A percentile compares a stretch with the other conserved stretches of the same genome.
Conservation (phyloP, 2,329 filamentous ascomycete species). For the Talaromyces islandicus region DNA sequence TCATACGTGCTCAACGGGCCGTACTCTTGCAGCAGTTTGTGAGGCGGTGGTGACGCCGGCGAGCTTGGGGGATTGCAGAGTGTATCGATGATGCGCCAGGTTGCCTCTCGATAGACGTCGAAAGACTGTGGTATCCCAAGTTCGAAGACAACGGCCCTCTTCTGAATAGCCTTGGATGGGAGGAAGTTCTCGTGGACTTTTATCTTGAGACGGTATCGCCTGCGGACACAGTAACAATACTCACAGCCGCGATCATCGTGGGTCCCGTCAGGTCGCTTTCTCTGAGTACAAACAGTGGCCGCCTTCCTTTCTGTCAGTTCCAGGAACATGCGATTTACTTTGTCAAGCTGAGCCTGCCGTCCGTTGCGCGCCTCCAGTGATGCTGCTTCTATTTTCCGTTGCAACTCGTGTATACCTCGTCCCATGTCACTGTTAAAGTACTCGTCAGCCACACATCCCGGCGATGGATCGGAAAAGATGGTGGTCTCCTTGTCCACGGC, state of each 20-base stretch:
- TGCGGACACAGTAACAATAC: constrained; percentile 37
- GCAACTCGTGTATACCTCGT: background rate
- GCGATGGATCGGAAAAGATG: constrained; percentile 43
- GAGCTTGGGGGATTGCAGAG: background rate
- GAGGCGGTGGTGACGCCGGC: background rate
- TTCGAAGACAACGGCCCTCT: constrained; percentile 49
- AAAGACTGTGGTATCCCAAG: constrained; percentile 42
- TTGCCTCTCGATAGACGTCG: constrained; percentile 46
- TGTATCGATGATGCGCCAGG: constrained; percentile 42
- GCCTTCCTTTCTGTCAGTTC: constrained; percentile 29
- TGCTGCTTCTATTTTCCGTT: background rate
- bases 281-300: constrained; percentile 24
- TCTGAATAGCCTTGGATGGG: constrained; percentile 27
- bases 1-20: background rate
- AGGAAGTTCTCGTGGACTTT: constrained; percentile 46
- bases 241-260: constrained; percentile 35
- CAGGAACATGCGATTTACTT: constrained; percentile 30
- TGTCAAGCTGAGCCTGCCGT: constrained; percentile 18
- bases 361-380: background rate
- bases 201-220: constrained; percentile 39
- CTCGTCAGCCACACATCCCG: constrained; percentile 41
- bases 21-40: background rate
- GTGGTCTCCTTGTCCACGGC: constrained; percentile 24
- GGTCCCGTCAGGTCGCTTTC: constrained; percentile 17
- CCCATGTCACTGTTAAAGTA: constrained; percentile 33